A percentile compares a stretch with the other conserved stretches of the same genome.
phyloP scores from a whole-genome alignment of 2,329 filamentous ascomycete genomes.

The Diaporthe citriasiana region DNA sequence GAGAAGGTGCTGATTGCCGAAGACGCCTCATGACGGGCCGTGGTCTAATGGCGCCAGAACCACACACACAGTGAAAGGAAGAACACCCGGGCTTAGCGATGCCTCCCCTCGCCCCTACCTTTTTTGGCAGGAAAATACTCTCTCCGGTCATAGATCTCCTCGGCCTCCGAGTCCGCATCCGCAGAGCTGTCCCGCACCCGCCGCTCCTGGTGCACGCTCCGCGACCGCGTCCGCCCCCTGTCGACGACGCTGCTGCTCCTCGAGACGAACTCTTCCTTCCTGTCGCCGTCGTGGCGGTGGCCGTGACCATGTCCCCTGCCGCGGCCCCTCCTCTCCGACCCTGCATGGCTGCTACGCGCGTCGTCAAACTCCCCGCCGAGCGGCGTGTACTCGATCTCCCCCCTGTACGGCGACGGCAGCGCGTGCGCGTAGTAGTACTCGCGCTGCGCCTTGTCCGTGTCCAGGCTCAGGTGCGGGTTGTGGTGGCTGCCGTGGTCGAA shows the following conservation, averaged over 20 bases:
- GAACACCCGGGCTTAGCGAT: not conserved
- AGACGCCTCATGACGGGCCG: not conserved
- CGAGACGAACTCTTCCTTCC: conserved; percentile 30
- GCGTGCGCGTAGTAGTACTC: conserved; percentile 42
- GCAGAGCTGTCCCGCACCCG: conserved; percentile 29
- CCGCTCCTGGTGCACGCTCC: conserved; percentile 40
- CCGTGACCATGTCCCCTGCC: not conserved
- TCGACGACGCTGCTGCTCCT: conserved; percentile 38
- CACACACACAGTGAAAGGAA: not conserved
- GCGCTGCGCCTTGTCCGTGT: conserved; percentile 40
- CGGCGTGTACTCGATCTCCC: conserved; percentile 43
- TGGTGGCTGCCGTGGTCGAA: conserved; percentile 31
- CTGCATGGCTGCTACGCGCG: conserved; percentile 13
- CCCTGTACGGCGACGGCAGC: conserved; percentile 38
- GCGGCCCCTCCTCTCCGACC: conserved; percentile 22
- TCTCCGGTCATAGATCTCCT: conserved; percentile 29
- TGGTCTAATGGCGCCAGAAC: not conserved
- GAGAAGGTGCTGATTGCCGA: not conserved
- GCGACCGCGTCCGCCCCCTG: conserved; percentile 39
- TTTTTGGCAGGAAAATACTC: conserved; percentile 29
- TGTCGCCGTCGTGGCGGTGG: not conserved
- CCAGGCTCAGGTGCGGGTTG: conserved; percentile 34
- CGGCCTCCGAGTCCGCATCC: conserved; percentile 39
- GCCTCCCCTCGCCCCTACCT: not conserved
- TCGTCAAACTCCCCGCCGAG: conserved; percentile 34